Evolutionary conservation across 805 yeast genomes (phyloP).

Genomic region (Candida dajiaensis): DNA sequence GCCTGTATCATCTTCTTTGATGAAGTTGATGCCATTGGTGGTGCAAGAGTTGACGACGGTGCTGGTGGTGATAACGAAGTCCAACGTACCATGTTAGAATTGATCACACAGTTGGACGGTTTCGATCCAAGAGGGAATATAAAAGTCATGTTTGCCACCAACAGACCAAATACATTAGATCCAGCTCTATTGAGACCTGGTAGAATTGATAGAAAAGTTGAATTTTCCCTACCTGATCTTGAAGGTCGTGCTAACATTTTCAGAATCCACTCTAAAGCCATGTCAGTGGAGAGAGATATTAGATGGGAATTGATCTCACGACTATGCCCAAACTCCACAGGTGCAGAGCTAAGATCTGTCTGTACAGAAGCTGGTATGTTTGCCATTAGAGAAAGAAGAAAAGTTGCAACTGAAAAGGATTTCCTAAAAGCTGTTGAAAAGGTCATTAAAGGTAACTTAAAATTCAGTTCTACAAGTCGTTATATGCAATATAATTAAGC

Average conservation of each 20-base stretch:
- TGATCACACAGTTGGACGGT: slow-evolving; percentile 96
- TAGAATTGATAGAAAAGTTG: slow-evolving; percentile 97
- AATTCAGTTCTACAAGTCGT: slow-evolving; percentile 93
- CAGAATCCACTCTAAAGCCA: slow-evolving; percentile 93
- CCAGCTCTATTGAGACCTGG: slow-evolving; percentile 98
- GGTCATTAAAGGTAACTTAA: slow-evolving; percentile 97
- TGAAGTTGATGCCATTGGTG: slow-evolving; percentile 98
- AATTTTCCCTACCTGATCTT: slow-evolving; percentile 90
- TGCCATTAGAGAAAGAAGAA: slow-evolving; percentile 96
- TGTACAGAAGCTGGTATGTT: slow-evolving; percentile 99
- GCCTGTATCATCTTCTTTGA: slow-evolving; percentile 98
- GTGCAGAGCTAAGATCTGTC: slow-evolving; percentile 97
- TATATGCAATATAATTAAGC: slow-evolving; percentile 93
- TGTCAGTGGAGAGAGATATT: slow-evolving; percentile 96
- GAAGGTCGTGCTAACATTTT: slow-evolving; percentile 98
- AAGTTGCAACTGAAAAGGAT: slow-evolving; percentile 97
- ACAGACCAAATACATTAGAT: slow-evolving; percentile 95
- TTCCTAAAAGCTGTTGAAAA: slow-evolving; percentile 96
- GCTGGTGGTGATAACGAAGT: slow-evolving; percentile 99
- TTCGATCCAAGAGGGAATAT: slow-evolving; percentile 98
- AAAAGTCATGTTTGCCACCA: slow-evolving; percentile 99
- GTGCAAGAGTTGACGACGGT: slow-evolving; percentile 99
- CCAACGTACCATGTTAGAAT: slow-evolving; percentile 97
- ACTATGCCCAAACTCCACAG: slow-evolving; percentile 96
- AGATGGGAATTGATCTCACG: slow-evolving; percentile 98